Evolutionary conservation across 164 flowering plant genomes (phyloP).

Genomic region (Piper longum): DNA sequence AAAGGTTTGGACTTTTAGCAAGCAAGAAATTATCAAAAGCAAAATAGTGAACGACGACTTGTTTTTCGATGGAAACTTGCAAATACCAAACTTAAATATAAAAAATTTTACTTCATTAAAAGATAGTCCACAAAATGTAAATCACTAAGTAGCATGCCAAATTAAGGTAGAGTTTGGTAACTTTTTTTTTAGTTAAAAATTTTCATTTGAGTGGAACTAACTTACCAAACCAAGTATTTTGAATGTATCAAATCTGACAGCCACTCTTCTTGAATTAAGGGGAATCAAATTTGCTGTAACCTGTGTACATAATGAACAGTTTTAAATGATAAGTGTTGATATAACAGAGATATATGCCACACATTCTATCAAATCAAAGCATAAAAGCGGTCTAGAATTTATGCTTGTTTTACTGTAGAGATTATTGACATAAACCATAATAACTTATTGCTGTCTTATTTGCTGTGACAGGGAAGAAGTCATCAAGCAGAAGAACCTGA

Average conservation of each 20-base stretch:
- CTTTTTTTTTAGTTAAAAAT: not conserved
- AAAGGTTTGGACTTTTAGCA: no score
- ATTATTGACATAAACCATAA: no score
- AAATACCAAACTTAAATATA: not conserved
- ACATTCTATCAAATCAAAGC: no score
- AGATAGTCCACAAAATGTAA: no score
- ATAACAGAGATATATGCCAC: no score
- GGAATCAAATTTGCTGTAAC: constrained; percentile 89
- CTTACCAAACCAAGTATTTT: constrained; percentile 73
- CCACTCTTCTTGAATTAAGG: constrained; percentile 62
- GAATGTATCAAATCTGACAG: constrained; percentile 79
- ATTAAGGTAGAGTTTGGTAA: no score
- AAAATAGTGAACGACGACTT: not conserved
- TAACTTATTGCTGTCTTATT: not conserved
- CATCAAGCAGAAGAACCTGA: constrained; percentile 35
- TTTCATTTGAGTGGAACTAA: not conserved
- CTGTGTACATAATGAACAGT: constrained; percentile 17
- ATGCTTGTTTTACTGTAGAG: no score
- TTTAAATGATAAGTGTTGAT: no score
- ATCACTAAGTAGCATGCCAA: no score
- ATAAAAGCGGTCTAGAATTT: no score
- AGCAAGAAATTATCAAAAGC: not conserved
- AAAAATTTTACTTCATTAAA: not conserved
- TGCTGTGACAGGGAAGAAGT: not conserved
- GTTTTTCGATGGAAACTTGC: not conserved